Base-by-base conservation (phyloP, 1,284 basidiomycete genomes). In the Gomphus sp. region DNA sequence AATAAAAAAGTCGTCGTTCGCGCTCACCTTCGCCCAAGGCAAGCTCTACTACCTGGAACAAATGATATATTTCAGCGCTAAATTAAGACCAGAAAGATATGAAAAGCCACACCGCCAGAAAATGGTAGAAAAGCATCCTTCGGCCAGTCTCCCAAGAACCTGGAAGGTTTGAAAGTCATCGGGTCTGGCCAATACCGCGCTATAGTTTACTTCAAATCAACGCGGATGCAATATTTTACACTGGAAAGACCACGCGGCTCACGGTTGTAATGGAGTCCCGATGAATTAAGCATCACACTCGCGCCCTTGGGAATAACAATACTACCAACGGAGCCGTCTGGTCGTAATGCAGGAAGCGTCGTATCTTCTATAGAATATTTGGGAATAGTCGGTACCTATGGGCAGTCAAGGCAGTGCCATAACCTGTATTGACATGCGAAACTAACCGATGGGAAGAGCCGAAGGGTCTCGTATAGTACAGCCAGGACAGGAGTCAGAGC, bases 381-480 rank as follows among this genome's bases (percentile, higher is more conserved):
- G 11, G 82, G 81, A 37, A 85, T 72, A 4, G 52, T 63, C 2
- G 67, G 63, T 1, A 74, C 76, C 78, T 80, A 10, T 41, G 48
- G 18, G 14, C n/a, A 11, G 36, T 49, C 14, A 33, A 11, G 31
- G 45, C 12, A 41, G 8, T 34, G 52, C 2, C 6, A 47, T 36
- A 44, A 37, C 14, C 7, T 16, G 37, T 16, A 11, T 3, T 31
- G 8, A 2, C 10, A 33, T 59, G 52, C 62, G 52, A 59, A 55
- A 71, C 77, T 65, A 52, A 83, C 82, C 9, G 81, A 75, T 49
- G 84, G 80, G 65, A 79, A 84, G 63, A 85, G 69, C 18, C 84
- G 75, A 10, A 87, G 70, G 0, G 81, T 78, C 68, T 87, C 84
- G 65, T 83, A 75, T 59, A 82, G 71, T 1, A 81, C 78, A 76